These are phyloP conservation scores for Oemleria cerasiformis DNA, from an alignment of 306 rosid genomes.

Conservation along the genomic window DNA sequence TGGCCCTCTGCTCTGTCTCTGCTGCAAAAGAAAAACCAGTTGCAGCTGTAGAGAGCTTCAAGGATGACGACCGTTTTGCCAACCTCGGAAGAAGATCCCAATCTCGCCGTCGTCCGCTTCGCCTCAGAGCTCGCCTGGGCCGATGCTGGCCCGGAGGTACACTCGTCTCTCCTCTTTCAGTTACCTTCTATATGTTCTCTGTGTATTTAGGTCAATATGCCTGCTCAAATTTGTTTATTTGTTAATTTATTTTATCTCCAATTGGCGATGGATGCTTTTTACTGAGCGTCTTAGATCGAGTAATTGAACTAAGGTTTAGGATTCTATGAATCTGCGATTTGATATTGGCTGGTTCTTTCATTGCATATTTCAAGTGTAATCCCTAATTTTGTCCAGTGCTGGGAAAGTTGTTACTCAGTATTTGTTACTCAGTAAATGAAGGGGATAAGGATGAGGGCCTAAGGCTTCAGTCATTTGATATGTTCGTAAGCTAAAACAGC, in stretches of 20 bases:
- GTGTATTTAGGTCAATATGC: neutral
- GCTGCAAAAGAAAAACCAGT: slow-evolving; percentile 22
- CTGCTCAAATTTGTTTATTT: neutral
- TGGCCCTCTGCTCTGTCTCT: neutral
- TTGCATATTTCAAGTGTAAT: neutral
- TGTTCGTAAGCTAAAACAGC: neutral
- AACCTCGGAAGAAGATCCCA: slow-evolving; percentile 87
- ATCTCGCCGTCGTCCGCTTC: slow-evolving; percentile 75
- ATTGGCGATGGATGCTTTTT: neutral
- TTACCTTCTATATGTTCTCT: neutral
- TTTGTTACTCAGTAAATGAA: neutral
- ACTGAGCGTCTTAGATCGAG: neutral
- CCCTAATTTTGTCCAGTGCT: neutral
- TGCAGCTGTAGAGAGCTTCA: slow-evolving; percentile 32
- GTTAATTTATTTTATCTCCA: neutral
- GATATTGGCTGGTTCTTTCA: neutral
- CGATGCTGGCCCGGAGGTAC: slow-evolving; percentile 88
- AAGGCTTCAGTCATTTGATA: neutral
- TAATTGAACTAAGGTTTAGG: neutral
- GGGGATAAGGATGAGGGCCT: neutral
- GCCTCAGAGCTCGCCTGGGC: slow-evolving; percentile 91
- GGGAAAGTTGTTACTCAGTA: too few relatives aligned
- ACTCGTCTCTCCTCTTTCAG: neutral
- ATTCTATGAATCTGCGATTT: neutral
- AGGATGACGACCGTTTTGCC: slow-evolving; percentile 86